Evolutionary conservation across 2,329 filamentous ascomycete species (phyloP).

Genomic region (Chlorencoelia australis): DNA sequence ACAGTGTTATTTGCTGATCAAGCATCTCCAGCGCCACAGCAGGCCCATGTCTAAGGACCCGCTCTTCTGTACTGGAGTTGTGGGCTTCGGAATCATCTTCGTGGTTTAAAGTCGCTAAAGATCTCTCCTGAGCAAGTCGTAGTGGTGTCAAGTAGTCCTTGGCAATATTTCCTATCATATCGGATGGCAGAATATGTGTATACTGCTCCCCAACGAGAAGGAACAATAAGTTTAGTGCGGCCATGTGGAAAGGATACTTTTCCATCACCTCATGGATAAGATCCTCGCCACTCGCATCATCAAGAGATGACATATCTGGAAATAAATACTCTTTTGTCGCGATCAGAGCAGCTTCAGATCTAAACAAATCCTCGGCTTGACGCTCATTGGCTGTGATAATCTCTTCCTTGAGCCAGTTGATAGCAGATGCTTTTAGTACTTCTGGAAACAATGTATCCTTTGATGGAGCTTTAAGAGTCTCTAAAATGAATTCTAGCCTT

Average conservation of each 20-base stretch:
- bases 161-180: conserved; percentile 47
- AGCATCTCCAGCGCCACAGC: too few species aligned
- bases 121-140: conserved; percentile 31
- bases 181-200: conserved; percentile 40
- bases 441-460: conserved; percentile 32
- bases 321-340: conserved; percentile 53
- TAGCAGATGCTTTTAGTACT: conserved; percentile 50
- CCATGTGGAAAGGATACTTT: conserved; percentile 45
- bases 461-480: conserved; percentile 55
- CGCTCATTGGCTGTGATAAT: conserved; percentile 34
- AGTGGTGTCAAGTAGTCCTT: conserved; percentile 49
- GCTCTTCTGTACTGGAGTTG: too few species aligned
- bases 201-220: conserved; percentile 42
- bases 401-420: conserved; percentile 55
- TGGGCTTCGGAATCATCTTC: background rate
- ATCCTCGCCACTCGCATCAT: conserved; percentile 32
- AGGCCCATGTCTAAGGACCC: too few species aligned
- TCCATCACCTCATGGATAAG: conserved; percentile 42
- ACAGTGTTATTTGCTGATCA: too few species aligned
- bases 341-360: conserved; percentile 44
- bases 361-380: conserved; percentile 34
- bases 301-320: conserved; percentile 41
- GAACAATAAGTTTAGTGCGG: conserved; percentile 50
- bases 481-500: conserved; percentile 51
- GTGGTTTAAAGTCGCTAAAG: conserved; percentile 6